Evolutionary conservation across 2,329 filamentous ascomycete genomes (phyloP), one percentile per base, ranked within the genome.

Genomic region (Aspergillus sp.): DNA sequence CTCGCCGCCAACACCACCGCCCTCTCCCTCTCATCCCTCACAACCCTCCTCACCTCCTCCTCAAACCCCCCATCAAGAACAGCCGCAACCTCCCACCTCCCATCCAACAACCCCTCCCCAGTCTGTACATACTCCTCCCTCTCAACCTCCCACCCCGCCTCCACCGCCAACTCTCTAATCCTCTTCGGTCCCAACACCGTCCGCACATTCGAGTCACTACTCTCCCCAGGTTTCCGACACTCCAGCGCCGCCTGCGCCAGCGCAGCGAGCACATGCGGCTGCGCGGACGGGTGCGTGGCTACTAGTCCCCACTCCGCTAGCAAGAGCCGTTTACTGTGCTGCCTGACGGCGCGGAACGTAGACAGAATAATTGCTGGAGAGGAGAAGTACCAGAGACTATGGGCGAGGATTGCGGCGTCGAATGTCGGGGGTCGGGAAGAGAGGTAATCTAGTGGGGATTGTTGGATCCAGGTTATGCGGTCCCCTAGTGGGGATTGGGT

Each of bases 381-480:
- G 15, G 73, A 64, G 65, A 87, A 85, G 67, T 86, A 87, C 80
- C 81, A 87, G 28, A 84, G 74, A 63, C 76, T 80, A 69, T 86
- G 84, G 17, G 74, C 74, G 49, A 65, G 58, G 2, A 65, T 54
- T 19, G 61, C 48, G 36, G 55, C 55, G 53, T 63, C 74, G 3
- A 86, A 79, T 2, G 78, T 55, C 4, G 21, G 58, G 58, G 5
- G 58, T 2, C 63, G 60, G 32, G 64, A 59, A 9, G 65, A 55
- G 23, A 81, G 69, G 50, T 60, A 79, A 36, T 45, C 43, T 15
- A 51, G 48, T 5, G 60, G 60, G 28, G 52, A 0, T 17, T 62
- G 60, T 51, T 60, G 60, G 36, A 62, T 9, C 57, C 61, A 63
- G 47, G 58, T 61, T 45, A 65, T 65, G 19, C 52, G 60, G 1